These are phyloP conservation scores for Epichloe brachyelytri DNA, from an alignment of 2,329 filamentous ascomycete species.

Conservation along the genomic window DNA sequence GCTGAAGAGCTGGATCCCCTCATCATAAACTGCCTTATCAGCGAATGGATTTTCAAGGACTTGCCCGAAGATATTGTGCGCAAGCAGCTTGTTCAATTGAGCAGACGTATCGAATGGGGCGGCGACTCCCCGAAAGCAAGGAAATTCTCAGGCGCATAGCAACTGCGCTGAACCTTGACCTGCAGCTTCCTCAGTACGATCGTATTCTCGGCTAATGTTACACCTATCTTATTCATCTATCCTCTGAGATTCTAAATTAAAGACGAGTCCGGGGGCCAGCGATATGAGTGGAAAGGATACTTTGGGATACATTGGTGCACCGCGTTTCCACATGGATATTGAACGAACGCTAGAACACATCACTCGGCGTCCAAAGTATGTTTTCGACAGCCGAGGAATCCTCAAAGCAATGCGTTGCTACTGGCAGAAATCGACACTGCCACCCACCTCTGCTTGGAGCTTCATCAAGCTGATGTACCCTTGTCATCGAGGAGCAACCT, in stretches of 20 bases:
- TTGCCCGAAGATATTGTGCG: constrained; percentile 19
- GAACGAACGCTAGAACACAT: too few relatives aligned
- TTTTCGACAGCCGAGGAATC: too few relatives aligned
- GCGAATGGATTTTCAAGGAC: constrained; percentile 14
- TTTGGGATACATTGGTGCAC: too few relatives aligned
- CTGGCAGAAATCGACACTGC: too few relatives aligned
- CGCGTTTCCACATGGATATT: too few relatives aligned
- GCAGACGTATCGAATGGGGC: constrained; percentile 19
- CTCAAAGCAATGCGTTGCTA: too few relatives aligned
- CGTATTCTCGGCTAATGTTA: neutral
- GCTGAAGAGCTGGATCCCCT: constrained; percentile 16
- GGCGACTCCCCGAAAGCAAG: constrained; percentile 13
- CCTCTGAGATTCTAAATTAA: too few relatives aligned
- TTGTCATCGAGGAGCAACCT: neutral
- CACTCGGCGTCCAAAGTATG: too few relatives aligned
- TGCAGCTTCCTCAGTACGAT: constrained; percentile 6
- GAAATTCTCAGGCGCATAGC: constrained; percentile 13
- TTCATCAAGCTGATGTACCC: neutral
- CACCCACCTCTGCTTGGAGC: neutral
- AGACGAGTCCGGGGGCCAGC: too few relatives aligned
- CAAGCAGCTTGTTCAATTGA: constrained; percentile 13
- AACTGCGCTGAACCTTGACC: constrained; percentile 3
- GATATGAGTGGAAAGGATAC: too few relatives aligned
- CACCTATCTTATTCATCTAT: neutral
- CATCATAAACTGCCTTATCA: constrained; percentile 19